phyloP scores from a whole-genome alignment of 1,284 basidiomycete genomes.

The Fomitopsis palustris region DNA sequence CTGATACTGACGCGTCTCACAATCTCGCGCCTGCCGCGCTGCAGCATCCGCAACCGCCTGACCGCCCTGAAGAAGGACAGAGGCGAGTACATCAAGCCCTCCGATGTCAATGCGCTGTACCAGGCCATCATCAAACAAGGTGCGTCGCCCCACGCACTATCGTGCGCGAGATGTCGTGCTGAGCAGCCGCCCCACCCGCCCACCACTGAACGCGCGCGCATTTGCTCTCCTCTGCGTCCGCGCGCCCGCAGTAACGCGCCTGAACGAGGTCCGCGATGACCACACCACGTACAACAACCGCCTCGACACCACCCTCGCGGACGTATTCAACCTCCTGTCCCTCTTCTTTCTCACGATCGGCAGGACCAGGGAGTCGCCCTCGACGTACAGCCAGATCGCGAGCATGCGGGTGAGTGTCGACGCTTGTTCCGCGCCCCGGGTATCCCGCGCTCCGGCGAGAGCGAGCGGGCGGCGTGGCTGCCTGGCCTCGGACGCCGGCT shows the following conservation, averaged over 20 bases:
- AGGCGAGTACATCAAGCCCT: conserved; percentile 84
- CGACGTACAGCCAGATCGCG: conserved; percentile 91
- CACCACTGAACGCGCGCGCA: neutral
- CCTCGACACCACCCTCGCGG: conserved; percentile 88
- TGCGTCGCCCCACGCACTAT: conserved; percentile 28
- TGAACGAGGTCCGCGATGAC: conserved; percentile 90
- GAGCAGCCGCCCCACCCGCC: neutral
- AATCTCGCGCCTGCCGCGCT: neutral
- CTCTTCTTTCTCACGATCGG: conserved; percentile 93
- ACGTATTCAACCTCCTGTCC: conserved; percentile 91
- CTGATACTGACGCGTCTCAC: neutral
- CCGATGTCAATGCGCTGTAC: conserved; percentile 93
- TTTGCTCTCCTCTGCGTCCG: neutral
- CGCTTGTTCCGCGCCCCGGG: neutral
- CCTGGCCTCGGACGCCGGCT: neutral
- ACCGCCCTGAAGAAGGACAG: conserved; percentile 89
- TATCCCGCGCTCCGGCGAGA: neutral
- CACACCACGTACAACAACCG: conserved; percentile 79
- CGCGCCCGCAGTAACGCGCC: conserved; percentile 72
- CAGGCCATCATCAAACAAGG: conserved; percentile 94
- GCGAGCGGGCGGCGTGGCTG: neutral
- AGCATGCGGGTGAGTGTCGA: conserved; percentile 80
- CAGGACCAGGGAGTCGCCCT: conserved; percentile 88
- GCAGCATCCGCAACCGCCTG: conserved; percentile 86
- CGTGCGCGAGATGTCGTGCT: neutral